Percentiles rank a stretch among this genome's conserved stretches.
Conservation (phyloP, 352 stramenopile species). For the Phytophthora tentaculata region DNA sequence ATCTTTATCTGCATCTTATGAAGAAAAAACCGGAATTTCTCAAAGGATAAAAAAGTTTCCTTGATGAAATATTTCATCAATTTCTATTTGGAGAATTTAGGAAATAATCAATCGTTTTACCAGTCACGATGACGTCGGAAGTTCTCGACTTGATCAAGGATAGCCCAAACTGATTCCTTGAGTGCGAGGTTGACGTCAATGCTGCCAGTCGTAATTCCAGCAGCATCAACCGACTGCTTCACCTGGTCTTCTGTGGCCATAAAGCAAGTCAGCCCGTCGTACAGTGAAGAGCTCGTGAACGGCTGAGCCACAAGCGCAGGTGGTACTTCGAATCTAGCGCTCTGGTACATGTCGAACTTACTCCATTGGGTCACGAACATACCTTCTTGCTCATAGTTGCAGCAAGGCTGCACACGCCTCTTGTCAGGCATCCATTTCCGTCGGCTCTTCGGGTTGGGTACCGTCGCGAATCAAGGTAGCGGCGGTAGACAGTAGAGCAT, state of each 20-base stretch:
- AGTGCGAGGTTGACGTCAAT: constrained; percentile 5
- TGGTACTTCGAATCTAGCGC: constrained; percentile 14
- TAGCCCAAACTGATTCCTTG: constrained; percentile 17
- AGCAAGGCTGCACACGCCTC: constrained; percentile 12
- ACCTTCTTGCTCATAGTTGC: constrained; percentile 19
- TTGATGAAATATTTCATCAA: too few relatives aligned
- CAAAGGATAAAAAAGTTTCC: too few relatives aligned
- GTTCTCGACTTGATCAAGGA: constrained; percentile 10
- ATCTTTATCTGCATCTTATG: too few relatives aligned
- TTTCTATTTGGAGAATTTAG: too few relatives aligned
- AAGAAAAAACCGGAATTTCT: too few relatives aligned
- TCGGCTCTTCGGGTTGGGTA: not conserved
- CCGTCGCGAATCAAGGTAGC: constrained; percentile 13
- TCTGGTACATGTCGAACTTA: constrained; percentile 35
- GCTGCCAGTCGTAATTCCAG: constrained; percentile 7
- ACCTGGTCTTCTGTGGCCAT: constrained; percentile 35
- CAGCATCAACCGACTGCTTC: not conserved
- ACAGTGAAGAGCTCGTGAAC: constrained; percentile 28
- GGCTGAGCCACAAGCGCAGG: constrained; percentile 25
- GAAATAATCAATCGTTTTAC: not conserved
- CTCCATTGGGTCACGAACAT: constrained; percentile 31
- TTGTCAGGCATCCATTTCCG: constrained; percentile 31
- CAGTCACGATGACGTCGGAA: constrained; percentile 6
- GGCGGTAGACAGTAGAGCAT: constrained; percentile 3
- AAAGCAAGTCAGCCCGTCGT: constrained; percentile 31